Base-by-base conservation (phyloP, 1,284 basidiomycete genomes). In the Phaffia rhodozyma region DNA sequence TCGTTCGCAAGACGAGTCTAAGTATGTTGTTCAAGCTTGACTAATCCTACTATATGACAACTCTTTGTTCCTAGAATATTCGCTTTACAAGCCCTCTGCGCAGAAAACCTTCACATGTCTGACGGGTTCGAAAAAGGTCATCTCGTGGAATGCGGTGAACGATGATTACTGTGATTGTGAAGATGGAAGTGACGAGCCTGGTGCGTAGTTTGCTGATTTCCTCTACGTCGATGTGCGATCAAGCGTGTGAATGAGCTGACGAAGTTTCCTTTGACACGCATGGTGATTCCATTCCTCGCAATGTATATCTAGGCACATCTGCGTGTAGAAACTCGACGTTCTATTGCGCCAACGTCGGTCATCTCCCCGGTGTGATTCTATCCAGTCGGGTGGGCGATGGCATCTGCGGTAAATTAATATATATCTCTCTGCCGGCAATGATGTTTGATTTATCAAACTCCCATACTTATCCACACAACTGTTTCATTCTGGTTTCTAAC, bases 101-200 rank as follows among this genome's bases (percentile, higher is more conserved):
- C 32, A 59, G 18, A 63, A 61, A 9, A 66, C 66, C 4, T 76
- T 75, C 65, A 68, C 66, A 20, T 77, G 76, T 59, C 70, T 77
- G 6, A 71, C 74, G 55, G 74, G 72, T 13, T 69, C 68, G 13
- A 49, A 49, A 13, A 67, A 66, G n/a, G 61, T 65, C 6, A 74
- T 80, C 55, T 77, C 84, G 2, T 89, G 85, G 83, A 76, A 78
- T 30, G 83, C 86, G 21, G 84, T 97, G 60, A 97, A 97, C 73
- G 91, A 97, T 73, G 91, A 97, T 75, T 93, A 87, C 72, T 97
- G 92, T 73, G 92, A 97, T 77, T 97, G 92, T 73, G 79, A 79
- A 47, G 93, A 97, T 72, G 91, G 92, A 16, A 91, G 87, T 63
- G 92, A 97, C 70, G 92, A 97, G 74, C 92, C 92, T 73, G 89